Base-by-base conservation (phyloP, 2,329 filamentous ascomycete species). In the Chaetomiaceae sp. region DNA sequence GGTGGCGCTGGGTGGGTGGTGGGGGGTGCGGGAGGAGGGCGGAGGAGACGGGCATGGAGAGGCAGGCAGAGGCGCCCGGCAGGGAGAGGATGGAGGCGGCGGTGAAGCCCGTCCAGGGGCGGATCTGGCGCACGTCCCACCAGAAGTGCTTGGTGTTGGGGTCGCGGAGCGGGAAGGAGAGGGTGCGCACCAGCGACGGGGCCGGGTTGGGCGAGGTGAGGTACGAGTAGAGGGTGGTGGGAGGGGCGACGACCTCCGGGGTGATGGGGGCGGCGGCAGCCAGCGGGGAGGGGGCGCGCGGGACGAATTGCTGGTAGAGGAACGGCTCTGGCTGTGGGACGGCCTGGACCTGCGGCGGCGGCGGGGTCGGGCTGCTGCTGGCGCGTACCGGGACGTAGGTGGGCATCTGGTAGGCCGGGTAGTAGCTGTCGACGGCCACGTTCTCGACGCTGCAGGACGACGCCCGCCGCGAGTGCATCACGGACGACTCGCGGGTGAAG, bases 111-210 rank as follows among this genome's bases (percentile, higher is more conserved):
- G 77, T 78, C 91, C 91, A 96, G 51, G 81, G 77, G 52, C 87
- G 81, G 55, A 96, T 74, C 63, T 94, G 91, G 56, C 91, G 86
- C 48, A 95, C 78, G 60, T 97, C 91, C 86, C 88, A 96, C 91
- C 91, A 97, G 66, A 91, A 95, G 70, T 95, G 83, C 64, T 84
- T 88, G 58, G 77, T 84, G 66, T 75, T 78, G 60, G 75, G 82
- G 63, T 81, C 86, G 53, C 73, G 79, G 59, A 74, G 72, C 54
- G 68, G 81, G 62, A 84, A 83, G 49, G 84, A 86, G 56, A 91
- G 79, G 56, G 84, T 86, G 60, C 84, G 84, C 30, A 95, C 88
- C 27, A 95, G 73, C 33, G 84, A 84, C 15, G 90, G 85, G 18
- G 88, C 83, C 17, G 90, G 89, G 61, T 94, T 95, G 50, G 86